phyloP scores from a whole-genome alignment of 768 basidiomycete genomes.

The Lentinus tigrinus region DNA sequence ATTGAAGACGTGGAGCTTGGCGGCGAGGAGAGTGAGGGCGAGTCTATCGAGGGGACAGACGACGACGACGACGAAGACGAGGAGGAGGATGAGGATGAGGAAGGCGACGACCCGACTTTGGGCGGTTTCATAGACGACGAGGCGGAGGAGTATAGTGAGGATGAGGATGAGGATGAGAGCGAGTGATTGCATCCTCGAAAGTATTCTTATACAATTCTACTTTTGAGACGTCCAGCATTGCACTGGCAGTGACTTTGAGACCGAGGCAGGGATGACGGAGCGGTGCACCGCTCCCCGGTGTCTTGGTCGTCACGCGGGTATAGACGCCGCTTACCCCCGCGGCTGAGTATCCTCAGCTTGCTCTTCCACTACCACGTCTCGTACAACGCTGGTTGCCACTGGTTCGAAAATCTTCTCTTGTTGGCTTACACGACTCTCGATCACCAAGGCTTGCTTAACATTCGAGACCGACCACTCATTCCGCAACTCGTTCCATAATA shows the following conservation, averaged over 20 bases:
- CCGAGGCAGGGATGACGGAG: neutral
- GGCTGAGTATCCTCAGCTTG: too few relatives aligned
- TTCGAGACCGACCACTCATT: too few relatives aligned
- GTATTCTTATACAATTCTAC: constrained; percentile 4
- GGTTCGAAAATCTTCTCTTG: too few relatives aligned
- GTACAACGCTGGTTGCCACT: neutral
- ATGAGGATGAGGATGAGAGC: constrained; percentile 45
- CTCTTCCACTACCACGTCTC: neutral
- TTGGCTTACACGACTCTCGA: too few relatives aligned
- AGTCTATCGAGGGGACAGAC: constrained; percentile 42
- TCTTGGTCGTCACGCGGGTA: too few relatives aligned
- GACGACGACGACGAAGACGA: constrained; percentile 58
- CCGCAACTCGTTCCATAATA: too few relatives aligned
- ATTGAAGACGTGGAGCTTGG: constrained; percentile 79
- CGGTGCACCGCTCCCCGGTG: too few relatives aligned
- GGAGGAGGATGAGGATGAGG: constrained; percentile 43
- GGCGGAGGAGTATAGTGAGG: constrained; percentile 51
- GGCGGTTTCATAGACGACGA: constrained; percentile 57
- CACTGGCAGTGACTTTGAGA: neutral
- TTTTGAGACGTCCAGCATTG: neutral
- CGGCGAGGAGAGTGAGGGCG: constrained; percentile 51
- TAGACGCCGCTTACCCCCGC: too few relatives aligned
- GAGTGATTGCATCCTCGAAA: constrained; percentile 15
- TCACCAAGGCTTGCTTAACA: too few relatives aligned
- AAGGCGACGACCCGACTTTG: constrained; percentile 49